Evolutionary conservation across 2,329 filamentous ascomycete genomes (phyloP), one percentile per base, ranked within the genome.

Genomic region (Stachybotrys chlorohalonatus): DNA sequence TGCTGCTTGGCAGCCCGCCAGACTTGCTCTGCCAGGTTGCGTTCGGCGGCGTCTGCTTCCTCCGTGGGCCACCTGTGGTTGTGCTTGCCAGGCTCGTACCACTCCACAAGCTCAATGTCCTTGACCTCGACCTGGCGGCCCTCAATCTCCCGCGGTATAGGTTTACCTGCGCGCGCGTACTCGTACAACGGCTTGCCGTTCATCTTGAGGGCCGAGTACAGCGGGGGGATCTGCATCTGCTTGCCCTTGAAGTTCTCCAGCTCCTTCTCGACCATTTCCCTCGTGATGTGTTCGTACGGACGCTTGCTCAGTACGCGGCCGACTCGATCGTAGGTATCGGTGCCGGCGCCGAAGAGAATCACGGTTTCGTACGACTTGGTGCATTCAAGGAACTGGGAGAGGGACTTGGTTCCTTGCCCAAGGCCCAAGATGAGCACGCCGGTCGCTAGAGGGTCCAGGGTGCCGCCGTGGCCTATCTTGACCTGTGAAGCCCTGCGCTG

Each of bases 381-480:
- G 75, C 94, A 96, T 54, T 83, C 79, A 49, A 97, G 78, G 68
- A 96, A 97, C 42, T 83, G 76, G 47, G 82, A 76, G 1, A 99
- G 80, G 13, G 81, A 75, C 71, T 97, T 99, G 54, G 94, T 99
- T 46, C 90, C 94, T 56, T 81, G 84, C 42, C 93, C 94, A 53
- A 96, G 79, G 54, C 93, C 94, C 7, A 94, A 78, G 59, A 97
- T 91, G 52, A 99, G 80, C 30, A 99, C 89, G 49, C 94, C 94
- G 1, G 92, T 96, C 8, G 94, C 94, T 64, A 96, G 80, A 31
- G 94, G 94, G 66, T 99, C 94, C 16, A 99, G 81, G 1, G 94
- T 99, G 48, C 94, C 94, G 57, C 94, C 94, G 73, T 99, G 94
- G 39, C 94, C 94, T 65, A 97, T 89, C 76, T 97, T 99, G 62